Evolutionary conservation across 1,139 yeast genomes (phyloP).

Genomic region (Sugiyamaella sp.): DNA sequence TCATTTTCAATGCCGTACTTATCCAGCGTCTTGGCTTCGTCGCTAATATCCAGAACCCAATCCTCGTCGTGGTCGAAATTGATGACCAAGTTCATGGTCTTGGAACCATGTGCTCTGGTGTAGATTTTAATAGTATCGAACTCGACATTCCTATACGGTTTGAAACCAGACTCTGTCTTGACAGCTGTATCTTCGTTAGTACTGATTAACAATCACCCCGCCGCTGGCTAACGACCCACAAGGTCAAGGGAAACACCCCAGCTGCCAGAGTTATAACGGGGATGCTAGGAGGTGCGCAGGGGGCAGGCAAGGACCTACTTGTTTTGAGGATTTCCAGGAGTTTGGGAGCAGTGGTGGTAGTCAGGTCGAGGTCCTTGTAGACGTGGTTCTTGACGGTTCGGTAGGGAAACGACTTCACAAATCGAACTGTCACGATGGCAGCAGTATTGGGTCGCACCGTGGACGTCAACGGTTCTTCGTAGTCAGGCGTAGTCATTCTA

Average conservation of each 20-base stretch:
- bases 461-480: slow-evolving; percentile 66
- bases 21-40: slow-evolving; percentile 51
- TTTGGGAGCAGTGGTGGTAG: slow-evolving; percentile 65
- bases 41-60: slow-evolving; percentile 57
- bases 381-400: slow-evolving; percentile 86
- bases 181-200: slow-evolving; percentile 45
- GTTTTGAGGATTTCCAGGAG: slow-evolving; percentile 49
- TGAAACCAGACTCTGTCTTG: slow-evolving; percentile 64
- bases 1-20: slow-evolving; percentile 83
- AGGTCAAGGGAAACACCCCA: too few relatives aligned
- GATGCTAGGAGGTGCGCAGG: too few relatives aligned
- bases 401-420: slow-evolving; percentile 89
- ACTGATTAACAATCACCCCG: too few relatives aligned
- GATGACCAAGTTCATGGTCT: slow-evolving; percentile 88
- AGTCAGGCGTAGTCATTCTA: slow-evolving; percentile 12
- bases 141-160: slow-evolving; percentile 81
- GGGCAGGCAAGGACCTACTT: slow-evolving; percentile 31
- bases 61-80: slow-evolving; percentile 81
- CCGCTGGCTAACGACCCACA: too few relatives aligned
- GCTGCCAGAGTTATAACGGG: too few relatives aligned
- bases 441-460: slow-evolving; percentile 65
- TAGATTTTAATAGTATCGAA: slow-evolving; percentile 82
- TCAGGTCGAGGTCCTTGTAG: slow-evolving; percentile 70
- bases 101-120: slow-evolving; percentile 93
- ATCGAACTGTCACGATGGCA: slow-evolving; percentile 79